Percentiles rank a stretch among this genome's conserved stretches.
Conservation (phyloP, 805 yeast species). For the Pachysolen tannophilus region DNA sequence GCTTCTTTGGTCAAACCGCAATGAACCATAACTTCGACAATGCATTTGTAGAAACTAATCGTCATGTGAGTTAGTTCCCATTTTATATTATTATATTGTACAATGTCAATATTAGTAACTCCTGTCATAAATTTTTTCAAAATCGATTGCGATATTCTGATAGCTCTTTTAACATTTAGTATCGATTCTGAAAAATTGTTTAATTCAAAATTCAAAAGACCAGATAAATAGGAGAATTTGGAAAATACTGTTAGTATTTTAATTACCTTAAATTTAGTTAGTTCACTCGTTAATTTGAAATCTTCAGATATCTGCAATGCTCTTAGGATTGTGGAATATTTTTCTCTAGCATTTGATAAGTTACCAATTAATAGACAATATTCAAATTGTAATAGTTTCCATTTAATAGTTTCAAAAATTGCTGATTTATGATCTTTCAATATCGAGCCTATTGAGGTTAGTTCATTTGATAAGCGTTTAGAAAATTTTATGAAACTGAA, state of each 20-base stretch:
- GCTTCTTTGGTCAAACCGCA: slow-evolving; percentile 55
- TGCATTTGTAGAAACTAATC: slow-evolving; percentile 27
- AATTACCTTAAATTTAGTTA: no score
- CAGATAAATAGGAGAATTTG: slow-evolving; percentile 25
- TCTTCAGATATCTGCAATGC: slow-evolving; percentile 22
- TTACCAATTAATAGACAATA: slow-evolving; percentile 17
- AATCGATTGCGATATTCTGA: slow-evolving; percentile 46
- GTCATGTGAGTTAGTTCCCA: slow-evolving; percentile 29
- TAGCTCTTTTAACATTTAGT: slow-evolving; percentile 35
- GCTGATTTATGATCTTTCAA: slow-evolving; percentile 5
- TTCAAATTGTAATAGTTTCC: slow-evolving; percentile 26
- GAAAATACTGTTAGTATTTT: slow-evolving; percentile 24
- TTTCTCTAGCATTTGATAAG: slow-evolving; percentile 15
- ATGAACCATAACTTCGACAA: slow-evolving; percentile 32
- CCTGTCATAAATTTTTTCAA: slow-evolving; percentile 30
- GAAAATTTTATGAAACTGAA: slow-evolving; percentile 8
- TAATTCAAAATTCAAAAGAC: slow-evolving; percentile 16
- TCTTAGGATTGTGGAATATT: slow-evolving; percentile 17
- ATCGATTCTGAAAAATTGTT: slow-evolving; percentile 23
- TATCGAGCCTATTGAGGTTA: slow-evolving; percentile 2
- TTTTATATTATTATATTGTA: slow-evolving; percentile 21
- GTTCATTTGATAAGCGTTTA: slow-evolving; percentile 3
- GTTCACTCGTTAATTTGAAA: slow-evolving; percentile 18
- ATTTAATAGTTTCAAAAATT: slow-evolving; percentile 14
- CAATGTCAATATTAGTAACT: slow-evolving; percentile 14